These are phyloP conservation scores for Colletotrichum lindemuthianum DNA, from an alignment of 2,329 filamentous ascomycete species.

Conservation along the genomic window DNA sequence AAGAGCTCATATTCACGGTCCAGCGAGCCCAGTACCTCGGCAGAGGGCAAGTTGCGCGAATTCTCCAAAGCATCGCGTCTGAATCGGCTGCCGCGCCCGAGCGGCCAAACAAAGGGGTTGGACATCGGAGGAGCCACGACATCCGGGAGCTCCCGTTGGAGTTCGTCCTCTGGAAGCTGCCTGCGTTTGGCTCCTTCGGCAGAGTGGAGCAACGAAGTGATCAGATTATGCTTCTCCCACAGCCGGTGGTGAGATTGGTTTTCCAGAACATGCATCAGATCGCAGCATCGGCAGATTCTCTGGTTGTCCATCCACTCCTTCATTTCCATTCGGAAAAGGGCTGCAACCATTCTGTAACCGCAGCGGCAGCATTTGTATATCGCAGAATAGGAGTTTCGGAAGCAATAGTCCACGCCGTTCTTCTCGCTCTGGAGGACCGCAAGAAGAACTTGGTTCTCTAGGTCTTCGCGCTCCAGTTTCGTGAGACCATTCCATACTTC, in stretches of 20 bases:
- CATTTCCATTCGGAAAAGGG: conserved; percentile 13
- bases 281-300: conserved; percentile 17
- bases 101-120: conserved; percentile 10
- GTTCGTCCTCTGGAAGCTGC: neutral
- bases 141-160: neutral
- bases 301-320: neutral
- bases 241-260: conserved; percentile 13
- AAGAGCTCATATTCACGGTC: neutral
- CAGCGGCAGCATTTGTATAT: conserved; percentile 8
- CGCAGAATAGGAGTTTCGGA: neutral
- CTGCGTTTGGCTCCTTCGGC: neutral
- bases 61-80: neutral
- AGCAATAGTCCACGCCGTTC: neutral
- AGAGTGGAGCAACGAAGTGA: neutral
- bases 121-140: conserved; percentile 3
- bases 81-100: neutral
- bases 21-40: neutral
- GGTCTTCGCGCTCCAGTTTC: neutral
- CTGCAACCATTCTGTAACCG: neutral
- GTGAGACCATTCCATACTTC: neutral
- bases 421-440: conserved; percentile 8
- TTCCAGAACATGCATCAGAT: conserved; percentile 1
- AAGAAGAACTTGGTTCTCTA: conserved; percentile 29
- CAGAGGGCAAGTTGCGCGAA: neutral
- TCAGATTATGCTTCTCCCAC: conserved; percentile 2